Conservation (phyloP, 169 alveolate genomes). For the Theileria orientalis region DNA sequence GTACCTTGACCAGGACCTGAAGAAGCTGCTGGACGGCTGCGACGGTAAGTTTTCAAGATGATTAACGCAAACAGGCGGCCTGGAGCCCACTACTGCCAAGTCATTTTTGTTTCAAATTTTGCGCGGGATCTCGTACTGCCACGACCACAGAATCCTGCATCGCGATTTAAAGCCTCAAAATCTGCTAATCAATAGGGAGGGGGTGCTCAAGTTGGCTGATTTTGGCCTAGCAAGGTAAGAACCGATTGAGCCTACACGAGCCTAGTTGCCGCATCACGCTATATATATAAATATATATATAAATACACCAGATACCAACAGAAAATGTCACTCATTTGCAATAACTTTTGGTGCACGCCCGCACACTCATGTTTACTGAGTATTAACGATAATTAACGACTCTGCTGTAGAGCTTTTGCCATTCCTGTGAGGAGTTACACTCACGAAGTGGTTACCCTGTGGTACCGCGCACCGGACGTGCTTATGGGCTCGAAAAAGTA, state of each 20-base stretch:
- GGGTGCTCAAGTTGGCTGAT: slow-evolving; percentile 96
- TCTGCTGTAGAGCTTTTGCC: slow-evolving; percentile 90
- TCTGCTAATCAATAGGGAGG: slow-evolving; percentile 90
- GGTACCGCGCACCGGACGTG: slow-evolving; percentile 99
- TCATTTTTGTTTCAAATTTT: slow-evolving; percentile 93
- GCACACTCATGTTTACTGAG: too few relatives aligned
- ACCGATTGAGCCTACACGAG: too few relatives aligned
- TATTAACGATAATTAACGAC: too few relatives aligned
- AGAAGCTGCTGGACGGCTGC: slow-evolving; percentile 91
- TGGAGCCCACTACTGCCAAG: slow-evolving; percentile 85
- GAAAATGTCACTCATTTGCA: too few relatives aligned
- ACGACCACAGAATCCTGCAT: slow-evolving; percentile 96
- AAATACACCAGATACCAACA: neutral
- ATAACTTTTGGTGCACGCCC: too few relatives aligned
- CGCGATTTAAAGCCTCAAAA: slow-evolving; percentile 99
- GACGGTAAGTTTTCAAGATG: slow-evolving; percentile 67
- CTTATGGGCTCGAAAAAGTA: slow-evolving; percentile 96
- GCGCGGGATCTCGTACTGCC: slow-evolving; percentile 97
- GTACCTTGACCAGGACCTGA: slow-evolving; percentile 96
- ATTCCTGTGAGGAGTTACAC: slow-evolving; percentile 97
- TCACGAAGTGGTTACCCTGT: slow-evolving; percentile 97
- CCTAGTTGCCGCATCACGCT: neutral
- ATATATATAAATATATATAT: neutral
- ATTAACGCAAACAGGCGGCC: slow-evolving; percentile 70
- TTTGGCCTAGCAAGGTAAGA: slow-evolving; percentile 95